Evolutionary conservation across 208 protist genomes (phyloP).

Genomic region (Trypanosoma vivax): DNA sequence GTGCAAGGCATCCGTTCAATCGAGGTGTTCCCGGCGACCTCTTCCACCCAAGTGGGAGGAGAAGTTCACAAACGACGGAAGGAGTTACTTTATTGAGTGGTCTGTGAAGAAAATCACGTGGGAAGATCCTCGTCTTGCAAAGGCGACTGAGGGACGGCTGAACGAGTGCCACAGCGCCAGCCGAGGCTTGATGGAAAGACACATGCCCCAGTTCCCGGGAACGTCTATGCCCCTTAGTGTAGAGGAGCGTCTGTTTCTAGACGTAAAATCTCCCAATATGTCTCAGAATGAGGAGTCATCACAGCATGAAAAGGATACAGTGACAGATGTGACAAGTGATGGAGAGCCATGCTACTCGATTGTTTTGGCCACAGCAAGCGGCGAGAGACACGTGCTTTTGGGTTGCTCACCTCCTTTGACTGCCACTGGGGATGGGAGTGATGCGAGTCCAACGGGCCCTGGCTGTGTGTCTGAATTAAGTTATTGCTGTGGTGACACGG

Average conservation of each 20-base stretch:
- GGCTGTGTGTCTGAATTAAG: too few species aligned
- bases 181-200: slow-evolving; percentile 8
- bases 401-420: neutral
- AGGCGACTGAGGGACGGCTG: too few species aligned
- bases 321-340: neutral
- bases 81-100: slow-evolving; percentile 68
- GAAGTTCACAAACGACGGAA: slow-evolving; percentile 69
- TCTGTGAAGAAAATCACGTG: slow-evolving; percentile 48
- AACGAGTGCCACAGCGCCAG: too few species aligned
- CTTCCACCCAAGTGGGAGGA: slow-evolving; percentile 73
- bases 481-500: too few species aligned
- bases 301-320: neutral
- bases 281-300: neutral
- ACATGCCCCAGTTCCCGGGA: neutral
- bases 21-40: slow-evolving; percentile 29
- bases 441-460: neutral
- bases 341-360: slow-evolving; percentile 1
- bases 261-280: neutral
- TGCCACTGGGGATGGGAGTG: neutral
- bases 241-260: slow-evolving; percentile 3
- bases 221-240: slow-evolving; percentile 3
- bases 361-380: neutral
- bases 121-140: slow-evolving; percentile 64
- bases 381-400: neutral
- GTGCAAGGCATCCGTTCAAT: slow-evolving; percentile 36